Conservation (phyloP, 139 green algal genomes). For the Choricystis sp. region DNA sequence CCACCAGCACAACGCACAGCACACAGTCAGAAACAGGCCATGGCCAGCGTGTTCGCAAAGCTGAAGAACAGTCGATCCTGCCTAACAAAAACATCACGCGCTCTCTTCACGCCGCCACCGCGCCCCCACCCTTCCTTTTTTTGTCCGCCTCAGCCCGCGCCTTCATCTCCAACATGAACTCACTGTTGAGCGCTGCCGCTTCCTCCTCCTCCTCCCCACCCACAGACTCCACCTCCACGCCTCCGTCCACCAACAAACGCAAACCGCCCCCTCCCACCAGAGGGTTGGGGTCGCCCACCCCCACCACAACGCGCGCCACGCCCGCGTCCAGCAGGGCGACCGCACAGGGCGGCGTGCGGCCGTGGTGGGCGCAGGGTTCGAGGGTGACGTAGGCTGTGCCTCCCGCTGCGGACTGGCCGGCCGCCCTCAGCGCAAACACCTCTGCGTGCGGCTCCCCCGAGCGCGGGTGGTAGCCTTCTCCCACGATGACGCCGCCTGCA, state of each 20-base stretch:
- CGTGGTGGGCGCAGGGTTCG: conserved; percentile 95
- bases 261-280: conserved; percentile 64
- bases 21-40: too few species aligned
- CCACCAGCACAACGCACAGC: too few species aligned
- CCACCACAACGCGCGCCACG: conserved; percentile 74
- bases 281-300: conserved; percentile 74
- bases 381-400: conserved; percentile 96
- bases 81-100: too few species aligned
- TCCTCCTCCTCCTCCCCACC: conserved; percentile 35
- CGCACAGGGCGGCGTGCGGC: conserved; percentile 84
- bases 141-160: not conserved
- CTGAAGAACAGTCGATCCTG: too few species aligned
- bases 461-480: conserved; percentile 87
- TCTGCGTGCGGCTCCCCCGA: conserved; percentile 93
- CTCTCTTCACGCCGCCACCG: too few species aligned
- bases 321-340: conserved; percentile 67
- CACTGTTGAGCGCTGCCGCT: conserved; percentile 50
- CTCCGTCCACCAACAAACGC: conserved; percentile 38
- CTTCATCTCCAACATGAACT: conserved; percentile 75
- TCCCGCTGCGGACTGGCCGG: conserved; percentile 45
- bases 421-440: conserved; percentile 83
- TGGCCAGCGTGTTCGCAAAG: too few species aligned
- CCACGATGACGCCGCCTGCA: conserved; percentile 50
- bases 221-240: conserved; percentile 41
- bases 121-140: too few species aligned